These are phyloP conservation scores for Yarrowia yakushimensis DNA, from an alignment of 805 yeast species.

Conservation along the genomic window DNA sequence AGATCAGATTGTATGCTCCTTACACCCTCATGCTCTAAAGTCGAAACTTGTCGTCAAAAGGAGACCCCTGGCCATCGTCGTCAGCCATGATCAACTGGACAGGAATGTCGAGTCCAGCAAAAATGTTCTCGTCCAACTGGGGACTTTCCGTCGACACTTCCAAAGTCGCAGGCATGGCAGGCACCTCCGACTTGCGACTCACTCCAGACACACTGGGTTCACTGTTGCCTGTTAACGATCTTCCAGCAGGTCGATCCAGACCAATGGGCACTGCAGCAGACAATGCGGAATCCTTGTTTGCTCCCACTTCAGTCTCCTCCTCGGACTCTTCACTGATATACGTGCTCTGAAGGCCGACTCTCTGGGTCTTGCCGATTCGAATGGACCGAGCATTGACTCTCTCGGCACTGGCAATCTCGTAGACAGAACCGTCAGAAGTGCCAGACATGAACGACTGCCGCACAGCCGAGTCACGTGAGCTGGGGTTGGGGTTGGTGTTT, in stretches of 20 bases:
- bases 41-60: conserved; percentile 18
- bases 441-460: conserved; percentile 9
- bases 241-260: neutral
- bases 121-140: conserved; percentile 5
- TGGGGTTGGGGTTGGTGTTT: neutral
- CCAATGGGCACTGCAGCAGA: conserved; percentile 10
- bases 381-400: conserved; percentile 34
- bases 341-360: neutral
- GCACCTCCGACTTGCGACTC: neutral
- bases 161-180: neutral
- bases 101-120: conserved; percentile 12
- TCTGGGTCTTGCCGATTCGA: conserved; percentile 34
- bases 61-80: neutral
- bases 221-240: neutral
- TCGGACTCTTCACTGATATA: conserved; percentile 12
- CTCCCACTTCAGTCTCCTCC: neutral
- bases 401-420: conserved; percentile 25
- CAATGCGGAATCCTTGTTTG: neutral
- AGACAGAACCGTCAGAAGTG: neutral
- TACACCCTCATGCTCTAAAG: neutral
- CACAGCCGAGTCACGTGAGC: neutral
- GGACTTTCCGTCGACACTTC: neutral
- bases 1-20: neutral
- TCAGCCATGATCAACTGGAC: conserved; percentile 9
- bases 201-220: neutral